These are phyloP conservation scores for Afroboletus lepidellus DNA, from an alignment of 1,284 basidiomycete genomes.

Conservation along the genomic window DNA sequence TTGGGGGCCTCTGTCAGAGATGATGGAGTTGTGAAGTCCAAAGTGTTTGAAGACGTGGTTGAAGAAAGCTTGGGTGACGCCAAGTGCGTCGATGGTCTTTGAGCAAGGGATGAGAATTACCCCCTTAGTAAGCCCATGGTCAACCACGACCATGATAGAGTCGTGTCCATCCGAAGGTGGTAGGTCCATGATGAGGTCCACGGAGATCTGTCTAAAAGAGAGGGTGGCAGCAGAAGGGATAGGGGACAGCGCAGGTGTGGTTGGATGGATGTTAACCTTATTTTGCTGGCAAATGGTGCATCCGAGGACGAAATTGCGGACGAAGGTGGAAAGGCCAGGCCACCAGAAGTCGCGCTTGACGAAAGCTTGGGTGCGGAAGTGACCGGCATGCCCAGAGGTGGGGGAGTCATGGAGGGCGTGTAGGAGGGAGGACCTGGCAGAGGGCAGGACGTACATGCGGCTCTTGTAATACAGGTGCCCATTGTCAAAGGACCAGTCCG, in stretches of 20 bases:
- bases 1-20: too few species aligned
- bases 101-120: too few species aligned
- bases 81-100: too few species aligned
- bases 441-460: too few species aligned
- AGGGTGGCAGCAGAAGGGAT: background rate
- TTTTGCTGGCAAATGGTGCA: background rate
- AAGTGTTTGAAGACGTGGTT: too few species aligned
- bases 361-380: background rate
- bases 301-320: background rate
- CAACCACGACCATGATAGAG: too few species aligned
- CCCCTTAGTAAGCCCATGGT: too few species aligned
- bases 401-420: background rate
- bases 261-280: background rate
- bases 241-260: background rate
- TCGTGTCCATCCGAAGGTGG: too few species aligned
- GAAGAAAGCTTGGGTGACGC: too few species aligned
- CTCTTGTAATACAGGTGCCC: background rate
- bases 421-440: background rate
- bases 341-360: background rate
- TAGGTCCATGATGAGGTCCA: too few species aligned
- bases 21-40: too few species aligned
- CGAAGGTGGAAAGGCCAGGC: background rate
- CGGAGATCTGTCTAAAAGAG: too few species aligned
- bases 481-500: background rate
- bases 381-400: background rate